Conservation (phyloP, 1,284 basidiomycete species). For the Anthracocystis walkeri region DNA sequence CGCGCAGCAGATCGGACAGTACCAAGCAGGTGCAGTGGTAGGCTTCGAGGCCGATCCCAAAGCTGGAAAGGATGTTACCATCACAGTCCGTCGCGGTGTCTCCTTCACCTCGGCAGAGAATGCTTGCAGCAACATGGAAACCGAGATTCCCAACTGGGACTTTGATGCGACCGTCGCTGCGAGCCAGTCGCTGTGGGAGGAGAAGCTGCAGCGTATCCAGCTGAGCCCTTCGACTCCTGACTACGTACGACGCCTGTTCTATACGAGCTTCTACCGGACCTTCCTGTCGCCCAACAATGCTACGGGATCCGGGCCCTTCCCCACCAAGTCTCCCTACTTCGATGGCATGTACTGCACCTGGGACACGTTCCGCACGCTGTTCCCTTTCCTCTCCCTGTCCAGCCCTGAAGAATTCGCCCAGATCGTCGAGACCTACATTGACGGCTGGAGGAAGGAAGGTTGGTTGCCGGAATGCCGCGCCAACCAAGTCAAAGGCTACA, state of each 20-base stretch:
- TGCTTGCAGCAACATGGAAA: conserved; percentile 60
- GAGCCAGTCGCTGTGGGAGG: conserved; percentile 54
- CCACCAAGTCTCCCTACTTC: conserved; percentile 49
- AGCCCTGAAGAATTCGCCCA: conserved; percentile 56
- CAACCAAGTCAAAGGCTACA: conserved; percentile 55
- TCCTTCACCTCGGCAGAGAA: conserved; percentile 56
- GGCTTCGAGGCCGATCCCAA: conserved; percentile 23
- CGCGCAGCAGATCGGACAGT: conserved; percentile 45
- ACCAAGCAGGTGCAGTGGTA: conserved; percentile 58
- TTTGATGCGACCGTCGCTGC: conserved; percentile 47
- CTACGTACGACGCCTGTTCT: conserved; percentile 55
- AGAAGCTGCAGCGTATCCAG: conserved; percentile 57
- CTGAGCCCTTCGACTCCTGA: conserved; percentile 50
- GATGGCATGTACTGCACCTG: conserved; percentile 60
- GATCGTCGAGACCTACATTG: conserved; percentile 62
- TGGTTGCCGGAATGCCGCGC: conserved; percentile 63
- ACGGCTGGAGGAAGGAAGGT: conserved; percentile 60
- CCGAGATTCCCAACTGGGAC: conserved; percentile 52
- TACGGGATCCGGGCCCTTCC: conserved; percentile 42
- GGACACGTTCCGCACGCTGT: conserved; percentile 58
- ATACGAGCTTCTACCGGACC: conserved; percentile 60
- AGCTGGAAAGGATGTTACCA: conserved; percentile 23
- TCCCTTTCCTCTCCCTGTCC: conserved; percentile 58
- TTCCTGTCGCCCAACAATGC: conserved; percentile 66
- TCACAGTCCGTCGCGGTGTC: conserved; percentile 55